A percentile compares a stretch with the other conserved stretches of the same genome.
phyloP scores from a whole-genome alignment of 148 eudicot genomes.

The Diospyros kaki region DNA sequence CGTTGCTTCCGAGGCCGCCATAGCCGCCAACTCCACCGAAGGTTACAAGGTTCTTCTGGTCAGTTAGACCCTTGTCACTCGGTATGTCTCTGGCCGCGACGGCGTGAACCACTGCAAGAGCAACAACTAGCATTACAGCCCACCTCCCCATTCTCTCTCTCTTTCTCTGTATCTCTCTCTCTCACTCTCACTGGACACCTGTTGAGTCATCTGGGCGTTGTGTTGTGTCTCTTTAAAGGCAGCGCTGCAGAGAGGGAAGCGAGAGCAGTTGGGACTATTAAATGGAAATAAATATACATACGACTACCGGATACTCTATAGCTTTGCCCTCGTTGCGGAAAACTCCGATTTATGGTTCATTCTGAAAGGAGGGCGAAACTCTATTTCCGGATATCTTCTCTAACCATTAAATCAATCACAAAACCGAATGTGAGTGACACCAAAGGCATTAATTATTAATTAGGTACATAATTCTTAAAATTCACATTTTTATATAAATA shows the following conservation, averaged over 20 bases:
- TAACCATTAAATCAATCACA: too few species aligned
- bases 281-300: constrained; percentile 12
- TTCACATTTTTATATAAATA: too few species aligned
- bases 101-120: constrained; percentile 16
- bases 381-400: too few species aligned
- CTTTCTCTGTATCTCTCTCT: neutral
- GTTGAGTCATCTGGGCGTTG: neutral
- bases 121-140: constrained; percentile 20
- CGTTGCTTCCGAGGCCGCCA: constrained; percentile 16
- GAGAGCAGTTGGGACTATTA: constrained; percentile 19
- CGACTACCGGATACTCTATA: too few species aligned
- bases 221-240: constrained; percentile 14
- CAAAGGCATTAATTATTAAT: too few species aligned
- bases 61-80: constrained; percentile 21
- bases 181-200: neutral
- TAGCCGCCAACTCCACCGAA: constrained; percentile 29
- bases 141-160: constrained; percentile 25
- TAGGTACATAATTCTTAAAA: too few species aligned
- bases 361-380: too few species aligned
- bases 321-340: too few species aligned
- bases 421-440: too few species aligned
- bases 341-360: too few species aligned
- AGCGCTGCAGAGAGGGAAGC: neutral
- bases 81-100: constrained; percentile 30
- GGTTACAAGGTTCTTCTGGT: constrained; percentile 31